phyloP scores from a whole-genome alignment of 805 yeast species.

The Lipomyces sp. region DNA sequence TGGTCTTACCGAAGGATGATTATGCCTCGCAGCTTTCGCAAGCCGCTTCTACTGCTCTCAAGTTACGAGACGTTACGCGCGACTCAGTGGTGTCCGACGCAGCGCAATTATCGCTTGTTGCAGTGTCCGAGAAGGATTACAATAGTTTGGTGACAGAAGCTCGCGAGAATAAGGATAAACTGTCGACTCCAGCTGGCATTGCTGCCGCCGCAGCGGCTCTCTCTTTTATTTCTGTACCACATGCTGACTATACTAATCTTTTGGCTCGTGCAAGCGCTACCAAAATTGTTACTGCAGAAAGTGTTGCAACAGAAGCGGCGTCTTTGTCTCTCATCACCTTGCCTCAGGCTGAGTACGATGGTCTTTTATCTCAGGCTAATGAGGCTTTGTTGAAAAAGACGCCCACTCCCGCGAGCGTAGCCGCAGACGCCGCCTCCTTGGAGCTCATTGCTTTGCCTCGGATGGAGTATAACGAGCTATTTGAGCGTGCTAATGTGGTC shows the following conservation, averaged over 20 bases:
- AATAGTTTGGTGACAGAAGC: background rate
- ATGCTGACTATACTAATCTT: background rate
- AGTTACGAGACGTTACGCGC: background rate
- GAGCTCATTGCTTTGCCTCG: background rate
- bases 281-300: conserved; percentile 4
- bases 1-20: conserved; percentile 31
- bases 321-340: conserved; percentile 28
- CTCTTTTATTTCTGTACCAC: background rate
- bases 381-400: conserved; percentile 22
- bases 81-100: conserved; percentile 9
- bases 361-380: conserved; percentile 11
- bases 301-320: conserved; percentile 21
- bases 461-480: background rate
- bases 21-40: conserved; percentile 5
- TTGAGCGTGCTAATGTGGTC: background rate
- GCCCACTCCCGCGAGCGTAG: background rate
- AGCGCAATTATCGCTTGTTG: background rate
- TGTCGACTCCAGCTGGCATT: background rate
- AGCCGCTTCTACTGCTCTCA: conserved; percentile 2
- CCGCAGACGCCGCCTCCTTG: background rate
- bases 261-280: background rate
- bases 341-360: conserved; percentile 28
- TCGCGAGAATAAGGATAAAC: conserved; percentile 2
- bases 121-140: background rate
- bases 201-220: conserved; percentile 1